Evolutionary conservation across 1,284 basidiomycete species (phyloP).

Genomic region (Papiliotrema laurentii): DNA sequence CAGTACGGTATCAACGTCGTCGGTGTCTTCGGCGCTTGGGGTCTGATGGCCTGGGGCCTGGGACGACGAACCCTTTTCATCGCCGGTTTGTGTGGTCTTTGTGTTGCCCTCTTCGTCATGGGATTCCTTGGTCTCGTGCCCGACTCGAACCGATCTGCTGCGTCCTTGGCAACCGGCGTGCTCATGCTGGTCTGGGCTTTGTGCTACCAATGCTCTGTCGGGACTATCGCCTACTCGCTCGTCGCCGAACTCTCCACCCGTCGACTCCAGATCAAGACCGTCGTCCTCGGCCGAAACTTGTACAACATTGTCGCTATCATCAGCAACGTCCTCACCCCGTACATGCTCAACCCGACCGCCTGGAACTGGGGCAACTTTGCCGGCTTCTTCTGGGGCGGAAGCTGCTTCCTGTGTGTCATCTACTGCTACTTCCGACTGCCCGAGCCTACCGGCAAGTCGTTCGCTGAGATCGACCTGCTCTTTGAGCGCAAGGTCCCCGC

Average conservation of each 20-base stretch:
- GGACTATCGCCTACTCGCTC: conserved; percentile 41
- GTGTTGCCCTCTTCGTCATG: conserved; percentile 50
- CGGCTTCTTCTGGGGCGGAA: conserved; percentile 36
- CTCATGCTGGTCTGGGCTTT: conserved; percentile 49
- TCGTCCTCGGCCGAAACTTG: conserved; percentile 51
- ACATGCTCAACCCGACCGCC: conserved; percentile 50
- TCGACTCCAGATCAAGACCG: conserved; percentile 53
- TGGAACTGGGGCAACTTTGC: conserved; percentile 49
- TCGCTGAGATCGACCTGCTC: conserved; percentile 49
- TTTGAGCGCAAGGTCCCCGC: conserved; percentile 43
- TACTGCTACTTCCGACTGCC: conserved; percentile 48
- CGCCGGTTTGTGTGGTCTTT: conserved; percentile 49
- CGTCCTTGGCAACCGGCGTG: conserved; percentile 15
- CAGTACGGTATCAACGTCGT: conserved; percentile 35
- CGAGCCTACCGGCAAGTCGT: conserved; percentile 48
- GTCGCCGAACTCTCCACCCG: conserved; percentile 51
- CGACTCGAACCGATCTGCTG: conserved; percentile 15
- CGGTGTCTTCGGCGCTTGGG: conserved; percentile 45
- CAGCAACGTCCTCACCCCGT: conserved; percentile 46
- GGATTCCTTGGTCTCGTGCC: conserved; percentile 49
- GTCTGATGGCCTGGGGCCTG: conserved; percentile 43
- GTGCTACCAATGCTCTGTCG: conserved; percentile 44
- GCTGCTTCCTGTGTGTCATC: conserved; percentile 42
- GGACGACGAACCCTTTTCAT: conserved; percentile 51
- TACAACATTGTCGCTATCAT: conserved; percentile 50